These are phyloP conservation scores for Entelexis paramagnoliae DNA, from an alignment of 1,139 yeast genomes.

Conservation along the genomic window DNA sequence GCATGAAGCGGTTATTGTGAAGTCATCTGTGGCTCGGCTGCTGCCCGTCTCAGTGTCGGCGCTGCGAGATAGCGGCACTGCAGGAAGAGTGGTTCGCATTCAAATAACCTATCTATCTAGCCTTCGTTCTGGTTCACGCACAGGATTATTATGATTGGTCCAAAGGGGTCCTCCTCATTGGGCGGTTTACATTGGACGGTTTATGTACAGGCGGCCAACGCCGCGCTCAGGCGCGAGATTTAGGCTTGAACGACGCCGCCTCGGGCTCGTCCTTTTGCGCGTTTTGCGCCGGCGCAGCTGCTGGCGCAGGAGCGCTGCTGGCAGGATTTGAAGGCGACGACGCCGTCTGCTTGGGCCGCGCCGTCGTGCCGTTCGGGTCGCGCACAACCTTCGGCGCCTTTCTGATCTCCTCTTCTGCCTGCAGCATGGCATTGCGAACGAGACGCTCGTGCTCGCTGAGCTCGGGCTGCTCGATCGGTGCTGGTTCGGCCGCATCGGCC, in stretches of 20 bases:
- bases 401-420: slow-evolving; percentile 8
- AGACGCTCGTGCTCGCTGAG: neutral
- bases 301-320: too few relatives aligned
- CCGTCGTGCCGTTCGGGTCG: slow-evolving; percentile 2
- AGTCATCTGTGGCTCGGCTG: too few relatives aligned
- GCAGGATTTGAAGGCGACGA: neutral
- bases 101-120: too few relatives aligned
- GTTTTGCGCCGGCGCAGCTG: neutral
- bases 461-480: neutral
- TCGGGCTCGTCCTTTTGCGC: neutral
- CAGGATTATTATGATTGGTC: too few relatives aligned
- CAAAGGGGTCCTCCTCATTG: too few relatives aligned
- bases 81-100: too few relatives aligned
- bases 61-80: too few relatives aligned
- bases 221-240: neutral
- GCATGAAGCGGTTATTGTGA: too few relatives aligned
- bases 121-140: too few relatives aligned
- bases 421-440: neutral
- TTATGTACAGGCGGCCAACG: neutral
- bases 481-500: neutral
- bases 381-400: slow-evolving; percentile 9
- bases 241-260: neutral
- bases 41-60: too few relatives aligned
- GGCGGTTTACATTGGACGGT: too few relatives aligned
- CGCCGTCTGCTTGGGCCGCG: neutral